Evolutionary conservation across 2,329 filamentous ascomycete genomes (phyloP), one percentile per base, ranked within the genome.

Genomic region (Alternaria dauci): DNA sequence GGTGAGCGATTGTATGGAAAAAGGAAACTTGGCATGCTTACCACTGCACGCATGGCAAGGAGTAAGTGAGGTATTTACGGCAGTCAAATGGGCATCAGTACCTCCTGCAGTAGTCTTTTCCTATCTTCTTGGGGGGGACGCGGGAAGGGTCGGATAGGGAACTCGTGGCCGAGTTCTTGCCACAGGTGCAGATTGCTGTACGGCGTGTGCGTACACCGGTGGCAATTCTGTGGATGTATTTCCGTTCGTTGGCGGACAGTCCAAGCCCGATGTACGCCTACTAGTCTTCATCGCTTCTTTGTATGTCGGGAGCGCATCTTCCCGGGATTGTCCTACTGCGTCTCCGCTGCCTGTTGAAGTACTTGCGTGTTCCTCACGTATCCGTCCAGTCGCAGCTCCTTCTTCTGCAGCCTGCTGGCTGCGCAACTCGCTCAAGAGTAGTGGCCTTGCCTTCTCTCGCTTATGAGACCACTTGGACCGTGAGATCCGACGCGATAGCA

Each of bases 221-320:
- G 51, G 55, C 44, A 32, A 38, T 14, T 34, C 51, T 16, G 8
- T 6, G 1, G 28, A 34, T 8, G 20, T n/a, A 28, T 7, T 25
- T 16, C 14, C 18, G 14, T 32, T 42, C 4, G 11, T 12, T 9
- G 44, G 34, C 30, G 39, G 48, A 18, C n/a, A 11, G n/a, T 16
- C 23, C 16, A 26, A 42, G 5, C 38, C 39, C 5, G 14, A 34
- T 18, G 38, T 42, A 23, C 51, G 51, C 23, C 59, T 52, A 23
- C 14, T 3, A 18, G 55, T 44, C 16, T 38, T 42, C 23, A 55
- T 43, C 3, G 44, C 44, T 18, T 63, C 58, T 18, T 61, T 44
- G 41, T 61, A 61, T 30, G 50, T 28, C 5, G 58, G 61, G 5
- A 39, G 61, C 18, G 54, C n/a, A 20, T 43, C 36, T 11, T 43